A percentile compares a stretch with the other conserved stretches of the same genome.
Evolutionary conservation across 345 rosid genomes (phyloP).

Genomic region (Eucalyptus polybractea): DNA sequence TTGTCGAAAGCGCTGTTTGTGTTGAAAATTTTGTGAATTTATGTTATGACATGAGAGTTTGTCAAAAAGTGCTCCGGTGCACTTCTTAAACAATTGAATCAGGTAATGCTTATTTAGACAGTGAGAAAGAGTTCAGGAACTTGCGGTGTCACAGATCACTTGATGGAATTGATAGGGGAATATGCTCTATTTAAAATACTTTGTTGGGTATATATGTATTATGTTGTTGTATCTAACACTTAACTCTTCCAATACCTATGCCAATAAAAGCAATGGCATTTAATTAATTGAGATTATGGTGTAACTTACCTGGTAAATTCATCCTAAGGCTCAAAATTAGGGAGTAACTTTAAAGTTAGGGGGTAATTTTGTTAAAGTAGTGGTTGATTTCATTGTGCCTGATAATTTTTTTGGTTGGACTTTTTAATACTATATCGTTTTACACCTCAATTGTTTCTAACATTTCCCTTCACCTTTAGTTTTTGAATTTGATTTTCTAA

Average conservation of each 20-base stretch:
- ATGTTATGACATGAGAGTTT: not conserved
- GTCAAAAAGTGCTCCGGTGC: not conserved
- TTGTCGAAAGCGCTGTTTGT: not conserved
- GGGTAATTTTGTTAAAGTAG: not conserved
- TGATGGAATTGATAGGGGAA: not conserved
- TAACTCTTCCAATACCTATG: not conserved
- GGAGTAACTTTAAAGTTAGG: too few relatives aligned
- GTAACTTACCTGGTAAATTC: not conserved
- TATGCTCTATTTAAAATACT: not conserved
- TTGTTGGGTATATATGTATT: not conserved
- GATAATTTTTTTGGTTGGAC: not conserved
- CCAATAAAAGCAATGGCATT: not conserved
- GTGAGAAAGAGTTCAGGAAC: not conserved
- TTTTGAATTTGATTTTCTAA: too few relatives aligned
- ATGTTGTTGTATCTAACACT: not conserved
- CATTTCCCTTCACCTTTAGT: too few relatives aligned
- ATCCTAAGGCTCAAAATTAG: not conserved
- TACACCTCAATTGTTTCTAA: too few relatives aligned
- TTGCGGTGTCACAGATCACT: not conserved
- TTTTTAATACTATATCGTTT: too few relatives aligned
- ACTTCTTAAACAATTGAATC: not conserved
- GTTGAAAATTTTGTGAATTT: not conserved
- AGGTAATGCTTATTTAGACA: not conserved
- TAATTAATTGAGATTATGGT: not conserved
- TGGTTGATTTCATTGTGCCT: not conserved